Base-by-base conservation (phyloP, 1,284 basidiomycete genomes). In the Cystobasidium slooffiae region DNA sequence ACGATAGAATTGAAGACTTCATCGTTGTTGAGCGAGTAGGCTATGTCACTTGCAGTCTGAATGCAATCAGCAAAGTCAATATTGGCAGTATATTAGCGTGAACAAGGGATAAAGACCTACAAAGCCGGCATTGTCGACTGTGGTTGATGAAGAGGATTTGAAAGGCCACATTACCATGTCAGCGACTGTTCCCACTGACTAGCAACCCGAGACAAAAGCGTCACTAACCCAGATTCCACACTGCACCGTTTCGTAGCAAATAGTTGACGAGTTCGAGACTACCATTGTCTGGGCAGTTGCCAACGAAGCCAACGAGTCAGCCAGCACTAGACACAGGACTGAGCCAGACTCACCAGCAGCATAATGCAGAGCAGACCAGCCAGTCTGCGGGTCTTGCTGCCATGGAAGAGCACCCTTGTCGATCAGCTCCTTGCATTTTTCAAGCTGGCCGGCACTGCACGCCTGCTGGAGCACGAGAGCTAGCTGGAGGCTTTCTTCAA, bases 181-280 rank as follows among this genome's bases (percentile, higher is more conserved):
- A 31, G 31, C 31, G 31, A 31, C 31, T 1, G 31, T 31, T 31
- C 31, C 31, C 31, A 31, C 31, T 31, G 5, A 31, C 31, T 31
- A 31, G 31, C 31, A 56, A 20, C 16, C 5, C 53, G 20, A 14
- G 16, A 20, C 14, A 56, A 22, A 20, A 14, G 12, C 31, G 16
- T 37, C 6, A n/a, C 86, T 78, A 76, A 89, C 92, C 88, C 75
- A 91, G 87, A 82, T 97, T 97, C 96, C 96, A 99, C 0, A 94
- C 81, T 0, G 93, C 94, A 1, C 96, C 94, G 68, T 88, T 86
- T n/a, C 88, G 85, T 41, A 99, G 85, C 53, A 98, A 84, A 4
- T 87, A 80, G 72, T 86, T 85, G 8, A 92, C 85, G 6, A 94
- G 83, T 9, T 86, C 63, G 1, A 63, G 67, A 43, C 75, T 72